Conservation (phyloP, 2,329 filamentous ascomycete species). For the Aspergillus novofumigatus region DNA sequence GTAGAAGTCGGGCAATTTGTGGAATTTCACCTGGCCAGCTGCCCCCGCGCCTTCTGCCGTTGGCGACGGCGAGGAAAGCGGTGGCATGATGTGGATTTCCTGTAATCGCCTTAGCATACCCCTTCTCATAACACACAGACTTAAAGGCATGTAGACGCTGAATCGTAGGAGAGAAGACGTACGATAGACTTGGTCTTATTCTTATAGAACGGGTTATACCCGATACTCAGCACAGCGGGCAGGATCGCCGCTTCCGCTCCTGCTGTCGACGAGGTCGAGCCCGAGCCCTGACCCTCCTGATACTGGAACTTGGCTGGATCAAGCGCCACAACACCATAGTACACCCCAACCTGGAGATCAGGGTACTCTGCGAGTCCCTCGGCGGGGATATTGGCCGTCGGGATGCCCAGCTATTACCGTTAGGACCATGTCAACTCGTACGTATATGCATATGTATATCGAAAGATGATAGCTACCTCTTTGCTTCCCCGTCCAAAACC, state of each 20-base stretch:
- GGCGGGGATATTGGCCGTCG: conserved; percentile 81
- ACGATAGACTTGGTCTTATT: conserved; percentile 77
- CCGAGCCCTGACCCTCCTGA: conserved; percentile 3
- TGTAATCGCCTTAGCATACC: conserved; percentile 10
- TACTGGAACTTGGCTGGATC: conserved; percentile 39
- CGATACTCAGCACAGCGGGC: conserved; percentile 90
- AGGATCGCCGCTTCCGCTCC: conserved; percentile 48
- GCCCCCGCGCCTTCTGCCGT: conserved; percentile 18
- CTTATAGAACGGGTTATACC: conserved; percentile 97
- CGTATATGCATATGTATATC: no score
- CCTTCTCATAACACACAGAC: not conserved
- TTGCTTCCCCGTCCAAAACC: conserved; percentile 93
- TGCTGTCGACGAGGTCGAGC: conserved; percentile 5
- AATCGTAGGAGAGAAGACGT: no score
- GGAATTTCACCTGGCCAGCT: conserved; percentile 30
- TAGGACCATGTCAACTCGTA: not conserved
- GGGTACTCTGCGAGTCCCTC: conserved; percentile 59
- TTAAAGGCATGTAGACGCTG: no score
- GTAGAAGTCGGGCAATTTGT: conserved; percentile 70
- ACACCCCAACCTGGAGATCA: conserved; percentile 72
- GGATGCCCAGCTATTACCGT: conserved; percentile 74
- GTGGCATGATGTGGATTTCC: conserved; percentile 83
- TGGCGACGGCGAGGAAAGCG: conserved; percentile 51
- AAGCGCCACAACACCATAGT: conserved; percentile 87
- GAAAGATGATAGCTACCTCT: conserved; percentile 54